Conservation (phyloP, 2,329 filamentous ascomycete genomes). For the Venturia nashicola region DNA sequence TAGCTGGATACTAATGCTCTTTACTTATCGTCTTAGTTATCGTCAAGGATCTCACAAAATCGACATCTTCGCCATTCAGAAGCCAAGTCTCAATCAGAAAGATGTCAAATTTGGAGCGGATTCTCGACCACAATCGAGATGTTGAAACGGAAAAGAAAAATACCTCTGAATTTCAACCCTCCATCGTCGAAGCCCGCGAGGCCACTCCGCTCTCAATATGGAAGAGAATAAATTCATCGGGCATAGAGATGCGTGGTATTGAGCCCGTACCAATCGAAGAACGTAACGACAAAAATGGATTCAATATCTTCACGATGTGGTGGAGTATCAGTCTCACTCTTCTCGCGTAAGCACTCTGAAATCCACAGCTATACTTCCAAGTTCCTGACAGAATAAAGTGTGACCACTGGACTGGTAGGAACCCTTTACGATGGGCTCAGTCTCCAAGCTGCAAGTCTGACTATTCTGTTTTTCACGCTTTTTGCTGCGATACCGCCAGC, state of each 20-base stretch:
- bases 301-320: conserved; percentile 49
- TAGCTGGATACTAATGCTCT: neutral
- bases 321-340: conserved; percentile 46
- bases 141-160: neutral
- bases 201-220: neutral
- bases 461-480: conserved; percentile 53
- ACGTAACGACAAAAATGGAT: conserved; percentile 40
- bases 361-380: neutral
- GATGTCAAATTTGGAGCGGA: neutral
- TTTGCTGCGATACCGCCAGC: conserved; percentile 42
- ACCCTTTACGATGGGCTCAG: conserved; percentile 42
- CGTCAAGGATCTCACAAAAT: neutral
- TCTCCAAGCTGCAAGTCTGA: conserved; percentile 42
- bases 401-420: conserved; percentile 53
- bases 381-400: conserved; percentile 19
- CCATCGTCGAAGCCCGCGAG: neutral
- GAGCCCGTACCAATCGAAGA: conserved; percentile 43
- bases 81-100: too few species aligned
- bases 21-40: neutral
- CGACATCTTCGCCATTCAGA: too few species aligned
- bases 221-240: neutral
- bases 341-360: conserved; percentile 36
- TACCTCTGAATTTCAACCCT: neutral
- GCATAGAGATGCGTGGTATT: conserved; percentile 31
- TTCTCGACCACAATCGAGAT: neutral